Base-by-base conservation (phyloP, 176 grass and related monocot species). In the Juncus effusus region DNA sequence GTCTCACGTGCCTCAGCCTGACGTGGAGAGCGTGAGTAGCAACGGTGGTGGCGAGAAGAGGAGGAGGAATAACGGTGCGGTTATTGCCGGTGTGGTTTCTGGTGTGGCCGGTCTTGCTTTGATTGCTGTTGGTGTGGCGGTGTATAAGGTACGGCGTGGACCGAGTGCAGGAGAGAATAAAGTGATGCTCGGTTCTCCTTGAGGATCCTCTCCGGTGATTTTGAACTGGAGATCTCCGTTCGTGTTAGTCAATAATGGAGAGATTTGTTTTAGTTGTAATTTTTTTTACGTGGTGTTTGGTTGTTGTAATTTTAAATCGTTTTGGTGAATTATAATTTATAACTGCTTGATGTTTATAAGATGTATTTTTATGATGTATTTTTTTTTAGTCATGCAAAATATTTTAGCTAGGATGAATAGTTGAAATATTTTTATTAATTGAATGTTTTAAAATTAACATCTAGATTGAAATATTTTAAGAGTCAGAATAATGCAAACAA, bases 131-230 rank as follows among this genome's bases (percentile, higher is more conserved):
- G 68, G 51, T 1, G n/a, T 7, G 10, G 68, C 35, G 68, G 54
- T 72, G 68, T 72, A 59, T 59, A 72, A 72, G 4, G 57, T 36
- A 72, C 68, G 68, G 38, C 56, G 7, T 28, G 68, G 11, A 59
- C 54, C 52, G n/a, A 4, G 65, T 12, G 47, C 16, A 72, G 68
- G 14, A 0, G 68, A 72, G 38, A n/a, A 5, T 72, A 52, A 72
- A 14, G 8, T 57, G 9, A 41, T 1, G 14, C 16, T 72, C 15
- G 68, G 68, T 41, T 72, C 50, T 7, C 54, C 39, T 6, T 72
- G 39, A 72, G 40, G 41, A 35, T 72, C 11, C 39, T 72, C 54
- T 59, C 37, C 38, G 28, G 54, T 70, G 19, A 13, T 3, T 45
- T 45, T 16, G 1, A 56, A 56, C 38, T 3, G 66, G 66, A 69